These are phyloP conservation scores for Samsoniella hepiali DNA, from an alignment of 2,329 filamentous ascomycete species.

Conservation along the genomic window DNA sequence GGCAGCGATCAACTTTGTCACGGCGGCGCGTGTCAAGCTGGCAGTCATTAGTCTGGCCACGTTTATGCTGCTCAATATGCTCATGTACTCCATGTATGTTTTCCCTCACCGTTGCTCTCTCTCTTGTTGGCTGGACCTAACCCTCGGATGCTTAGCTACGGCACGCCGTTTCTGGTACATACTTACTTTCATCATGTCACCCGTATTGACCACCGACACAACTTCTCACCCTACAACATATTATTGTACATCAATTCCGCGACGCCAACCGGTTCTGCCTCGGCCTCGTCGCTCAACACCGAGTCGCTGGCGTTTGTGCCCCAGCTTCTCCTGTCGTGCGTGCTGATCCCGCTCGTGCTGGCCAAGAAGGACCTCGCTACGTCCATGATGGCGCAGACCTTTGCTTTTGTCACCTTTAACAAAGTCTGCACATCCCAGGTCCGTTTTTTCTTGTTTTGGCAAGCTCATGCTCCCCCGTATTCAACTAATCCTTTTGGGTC, in stretches of 20 bases:
- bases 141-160: slow-evolving; percentile 57
- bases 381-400: slow-evolving; percentile 91
- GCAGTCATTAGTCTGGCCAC: slow-evolving; percentile 64
- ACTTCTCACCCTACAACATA: slow-evolving; percentile 95
- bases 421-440: slow-evolving; percentile 99
- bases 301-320: slow-evolving; percentile 87
- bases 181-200: slow-evolving; percentile 92
- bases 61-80: slow-evolving; percentile 68
- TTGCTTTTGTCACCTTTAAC: slow-evolving; percentile 96
- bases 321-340: slow-evolving; percentile 74
- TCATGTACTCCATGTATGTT: slow-evolving; percentile 73
- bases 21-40: slow-evolving; percentile 54
- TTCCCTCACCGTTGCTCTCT: too few relatives aligned
- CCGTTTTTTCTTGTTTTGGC: slow-evolving; percentile 30
- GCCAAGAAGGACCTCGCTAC: slow-evolving; percentile 78
- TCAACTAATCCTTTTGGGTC: slow-evolving; percentile 16
- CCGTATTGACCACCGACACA: slow-evolving; percentile 93
- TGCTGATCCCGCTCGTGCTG: slow-evolving; percentile 71
- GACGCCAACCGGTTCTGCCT: slow-evolving; percentile 29
- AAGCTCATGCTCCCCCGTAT: too few relatives aligned
- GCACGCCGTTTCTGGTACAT: slow-evolving; percentile 76
- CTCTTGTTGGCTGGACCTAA: slow-evolving; percentile 5
- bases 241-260: slow-evolving; percentile 84
- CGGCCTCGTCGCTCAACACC: slow-evolving; percentile 44
- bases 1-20: slow-evolving; percentile 44